phyloP scores from a whole-genome alignment of 768 basidiomycete species.

The Russula vinacea region DNA sequence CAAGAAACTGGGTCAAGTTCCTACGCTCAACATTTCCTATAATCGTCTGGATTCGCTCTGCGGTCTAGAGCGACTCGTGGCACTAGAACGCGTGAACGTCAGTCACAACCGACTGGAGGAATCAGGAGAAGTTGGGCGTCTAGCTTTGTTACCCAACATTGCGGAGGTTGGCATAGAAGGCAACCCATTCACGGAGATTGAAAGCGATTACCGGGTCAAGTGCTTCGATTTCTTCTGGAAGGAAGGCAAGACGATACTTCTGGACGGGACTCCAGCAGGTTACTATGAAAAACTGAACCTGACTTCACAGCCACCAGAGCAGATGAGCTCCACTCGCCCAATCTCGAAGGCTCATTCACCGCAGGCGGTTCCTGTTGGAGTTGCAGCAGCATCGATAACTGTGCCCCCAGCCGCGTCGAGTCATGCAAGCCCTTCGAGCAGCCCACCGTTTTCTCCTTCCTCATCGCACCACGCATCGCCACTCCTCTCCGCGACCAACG shows the following conservation, averaged over 20 bases:
- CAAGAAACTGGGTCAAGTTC: slow-evolving; percentile 70
- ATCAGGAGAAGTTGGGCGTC: slow-evolving; percentile 76
- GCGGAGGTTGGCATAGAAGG: slow-evolving; percentile 78
- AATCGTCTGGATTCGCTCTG: slow-evolving; percentile 95
- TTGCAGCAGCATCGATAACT: slow-evolving; percentile 19
- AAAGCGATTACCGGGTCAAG: slow-evolving; percentile 65
- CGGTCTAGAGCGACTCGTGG: slow-evolving; percentile 85
- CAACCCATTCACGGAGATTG: slow-evolving; percentile 74
- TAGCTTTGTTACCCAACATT: slow-evolving; percentile 77
- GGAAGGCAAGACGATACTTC: slow-evolving; percentile 72
- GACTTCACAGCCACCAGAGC: slow-evolving; percentile 47
- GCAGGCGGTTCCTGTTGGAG: slow-evolving; percentile 57
- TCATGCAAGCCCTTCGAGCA: slow-evolving; percentile 26
- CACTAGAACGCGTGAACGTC: slow-evolving; percentile 82
- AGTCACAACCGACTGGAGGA: slow-evolving; percentile 78
- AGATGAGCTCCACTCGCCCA: slow-evolving; percentile 50
- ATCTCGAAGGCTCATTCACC: slow-evolving; percentile 54
- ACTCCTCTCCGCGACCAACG: slow-evolving; percentile 40
- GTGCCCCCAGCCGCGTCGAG: slow-evolving; percentile 10
- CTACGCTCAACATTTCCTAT: slow-evolving; percentile 72
- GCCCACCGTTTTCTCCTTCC: slow-evolving; percentile 37
- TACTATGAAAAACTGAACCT: slow-evolving; percentile 69
- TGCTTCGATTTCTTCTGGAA: slow-evolving; percentile 84
- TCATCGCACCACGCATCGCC: slow-evolving; percentile 48
- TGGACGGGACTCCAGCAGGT: slow-evolving; percentile 71